These are phyloP conservation scores for Rhodotorula sp. DNA, from an alignment of 1,284 basidiomycete genomes.

Conservation along the genomic window DNA sequence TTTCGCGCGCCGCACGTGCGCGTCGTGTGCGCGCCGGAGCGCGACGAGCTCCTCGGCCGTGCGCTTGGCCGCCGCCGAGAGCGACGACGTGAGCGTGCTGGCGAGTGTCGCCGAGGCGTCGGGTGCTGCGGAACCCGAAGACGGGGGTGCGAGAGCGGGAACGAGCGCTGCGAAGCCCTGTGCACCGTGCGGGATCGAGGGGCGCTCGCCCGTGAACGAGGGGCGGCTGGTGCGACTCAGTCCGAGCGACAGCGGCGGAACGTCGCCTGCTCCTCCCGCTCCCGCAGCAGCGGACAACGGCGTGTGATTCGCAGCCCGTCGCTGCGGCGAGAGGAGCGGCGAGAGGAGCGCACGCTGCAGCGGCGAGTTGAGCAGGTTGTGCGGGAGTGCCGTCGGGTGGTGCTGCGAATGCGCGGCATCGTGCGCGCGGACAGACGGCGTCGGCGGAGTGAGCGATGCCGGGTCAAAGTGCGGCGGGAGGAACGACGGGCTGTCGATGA, in stretches of 20 bases:
- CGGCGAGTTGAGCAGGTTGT: conserved; percentile 25
- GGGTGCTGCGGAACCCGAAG: background rate
- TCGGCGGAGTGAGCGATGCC: conserved; percentile 15
- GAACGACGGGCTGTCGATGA: conserved; percentile 31
- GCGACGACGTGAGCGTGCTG: background rate
- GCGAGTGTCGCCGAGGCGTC: background rate
- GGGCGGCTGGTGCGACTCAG: conserved; percentile 16
- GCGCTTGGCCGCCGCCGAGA: conserved; percentile 18
- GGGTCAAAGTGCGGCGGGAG: conserved; percentile 30
- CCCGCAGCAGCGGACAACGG: too few relatives aligned
- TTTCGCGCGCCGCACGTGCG: conserved; percentile 19
- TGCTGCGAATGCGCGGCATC: background rate
- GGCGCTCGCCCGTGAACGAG: conserved; percentile 13
- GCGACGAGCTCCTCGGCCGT: conserved; percentile 36
- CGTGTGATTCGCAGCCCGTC: conserved; percentile 21
- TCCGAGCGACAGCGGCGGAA: conserved; percentile 29
- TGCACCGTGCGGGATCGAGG: background rate
- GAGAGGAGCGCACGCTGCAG: conserved; percentile 29
- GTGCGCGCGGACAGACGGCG: conserved; percentile 23
- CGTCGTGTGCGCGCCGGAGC: conserved; percentile 27
- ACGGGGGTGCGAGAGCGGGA: background rate
- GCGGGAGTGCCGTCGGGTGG: background rate
- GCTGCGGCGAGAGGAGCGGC: conserved; percentile 32
- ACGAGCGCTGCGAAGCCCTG: conserved; percentile 16
- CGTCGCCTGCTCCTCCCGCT: background rate